These are phyloP conservation scores for Schwanniomyces yamadae DNA, from an alignment of 805 yeast genomes.

Conservation along the genomic window DNA sequence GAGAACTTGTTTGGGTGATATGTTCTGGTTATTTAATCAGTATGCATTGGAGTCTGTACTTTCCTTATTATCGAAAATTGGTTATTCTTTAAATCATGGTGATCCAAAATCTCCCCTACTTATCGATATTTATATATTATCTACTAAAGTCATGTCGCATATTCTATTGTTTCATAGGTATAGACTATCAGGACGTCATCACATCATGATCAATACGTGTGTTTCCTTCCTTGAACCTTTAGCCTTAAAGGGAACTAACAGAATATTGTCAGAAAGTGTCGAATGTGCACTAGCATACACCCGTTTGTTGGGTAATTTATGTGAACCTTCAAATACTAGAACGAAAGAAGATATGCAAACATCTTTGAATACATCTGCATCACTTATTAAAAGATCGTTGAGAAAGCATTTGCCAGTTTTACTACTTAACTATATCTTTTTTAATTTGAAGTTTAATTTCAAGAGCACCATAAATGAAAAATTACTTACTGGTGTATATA, in stretches of 20 bases:
- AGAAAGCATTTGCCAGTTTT: slow-evolving; percentile 63
- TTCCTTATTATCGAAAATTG: slow-evolving; percentile 32
- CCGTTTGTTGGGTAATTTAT: slow-evolving; percentile 62
- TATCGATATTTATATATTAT: slow-evolving; percentile 32
- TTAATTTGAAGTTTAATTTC: slow-evolving; percentile 52
- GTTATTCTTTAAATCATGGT: slow-evolving; percentile 7
- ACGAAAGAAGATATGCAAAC: slow-evolving; percentile 27
- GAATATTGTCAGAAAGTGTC: slow-evolving; percentile 16
- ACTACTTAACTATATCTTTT: slow-evolving; percentile 55
- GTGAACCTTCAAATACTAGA: slow-evolving; percentile 61
- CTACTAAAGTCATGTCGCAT: slow-evolving; percentile 55
- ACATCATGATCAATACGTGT: slow-evolving; percentile 53
- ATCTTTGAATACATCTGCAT: slow-evolving; percentile 52
- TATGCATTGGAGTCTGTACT: slow-evolving; percentile 60
- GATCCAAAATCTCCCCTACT: slow-evolving; percentile 6
- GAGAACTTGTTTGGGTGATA: slow-evolving; percentile 45
- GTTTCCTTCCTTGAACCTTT: slow-evolving; percentile 52
- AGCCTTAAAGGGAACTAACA: slow-evolving; percentile 20
- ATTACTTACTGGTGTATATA: slow-evolving; percentile 55
- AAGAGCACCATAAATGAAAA: slow-evolving; percentile 45
- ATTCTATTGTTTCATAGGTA: slow-evolving; percentile 67
- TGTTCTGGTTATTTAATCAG: slow-evolving; percentile 62
- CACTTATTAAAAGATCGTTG: slow-evolving; percentile 56
- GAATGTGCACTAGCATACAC: slow-evolving; percentile 49
- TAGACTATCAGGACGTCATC: slow-evolving; percentile 71